A percentile compares a stretch with the other conserved stretches of the same genome.
Conservation (phyloP, 108 stramenopile species). For the Pseudonitzschia pungens region DNA sequence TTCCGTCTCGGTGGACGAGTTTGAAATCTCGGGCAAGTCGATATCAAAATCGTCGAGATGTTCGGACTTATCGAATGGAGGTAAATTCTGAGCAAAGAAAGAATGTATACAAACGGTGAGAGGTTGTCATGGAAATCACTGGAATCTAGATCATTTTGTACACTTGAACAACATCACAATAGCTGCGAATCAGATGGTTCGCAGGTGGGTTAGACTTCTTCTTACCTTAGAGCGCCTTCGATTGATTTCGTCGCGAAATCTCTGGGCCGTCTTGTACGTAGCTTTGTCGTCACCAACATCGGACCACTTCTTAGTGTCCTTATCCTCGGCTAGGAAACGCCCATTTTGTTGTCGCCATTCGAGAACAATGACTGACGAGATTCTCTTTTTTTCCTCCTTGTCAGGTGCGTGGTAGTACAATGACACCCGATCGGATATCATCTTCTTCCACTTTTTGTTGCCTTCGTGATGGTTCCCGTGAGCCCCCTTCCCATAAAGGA, state of each 20-base stretch:
- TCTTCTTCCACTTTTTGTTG: background rate
- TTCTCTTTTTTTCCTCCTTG: background rate
- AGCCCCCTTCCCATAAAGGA: background rate
- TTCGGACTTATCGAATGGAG: no score
- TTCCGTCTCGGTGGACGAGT: no score
- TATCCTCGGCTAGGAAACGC: background rate
- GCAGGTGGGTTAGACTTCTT: no score
- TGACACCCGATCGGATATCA: background rate
- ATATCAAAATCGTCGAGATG: no score
- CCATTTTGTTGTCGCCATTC: conserved; percentile 13
- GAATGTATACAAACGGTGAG: no score
- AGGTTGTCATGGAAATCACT: no score
- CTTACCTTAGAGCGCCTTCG: background rate
- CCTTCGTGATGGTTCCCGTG: background rate
- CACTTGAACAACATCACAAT: no score
- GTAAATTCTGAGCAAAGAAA: no score
- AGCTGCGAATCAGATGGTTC: no score
- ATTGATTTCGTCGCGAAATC: background rate
- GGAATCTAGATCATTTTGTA: no score
- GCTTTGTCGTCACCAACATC: conserved; percentile 25
- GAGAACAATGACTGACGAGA: background rate
- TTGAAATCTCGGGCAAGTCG: no score
- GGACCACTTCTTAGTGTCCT: conserved; percentile 18
- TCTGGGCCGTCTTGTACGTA: conserved; percentile 5
- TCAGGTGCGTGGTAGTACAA: background rate